Evolutionary conservation across 352 stramenopile species (phyloP), one percentile per base, ranked within the genome.

Genomic region (Phytophthora macrochlamydospora): DNA sequence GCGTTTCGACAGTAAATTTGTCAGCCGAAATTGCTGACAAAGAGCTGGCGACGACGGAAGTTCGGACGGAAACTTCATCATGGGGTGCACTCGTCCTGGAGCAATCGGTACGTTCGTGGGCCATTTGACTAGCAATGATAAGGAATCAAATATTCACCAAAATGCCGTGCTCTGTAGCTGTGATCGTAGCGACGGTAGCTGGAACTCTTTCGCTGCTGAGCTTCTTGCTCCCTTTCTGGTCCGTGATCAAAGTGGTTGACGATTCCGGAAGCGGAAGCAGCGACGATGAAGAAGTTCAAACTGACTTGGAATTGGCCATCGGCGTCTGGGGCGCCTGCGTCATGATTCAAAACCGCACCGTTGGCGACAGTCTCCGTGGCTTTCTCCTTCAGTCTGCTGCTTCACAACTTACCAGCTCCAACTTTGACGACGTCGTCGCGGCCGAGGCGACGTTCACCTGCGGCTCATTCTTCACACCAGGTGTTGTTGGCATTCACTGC

Each of bases 161-260:
- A 28, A 90, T 24, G 81, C 75, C 44, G 65, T 84, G 29, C 46
- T 33, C 7, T 79, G 65, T 31, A 24, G 18, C 18, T 24, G 18
- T 24, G 18, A 24, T 24, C 18, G 18, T 24, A 24, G 76, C 75
- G 2, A 11, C 83, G 42, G 9, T 68, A 28, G 76, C 78, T 46
- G 69, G 65, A 6, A 32, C 76, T 13, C 40, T 87, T 37, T 76
- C 72, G 2, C 53, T 75, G 24, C 53, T 79, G 7, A 76, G 69
- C 11, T 68, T 90, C 12, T 45, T 87, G 8, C 50, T 90, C 29
- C 81, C 81, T 6, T 90, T 84, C 55, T 90, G 81, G 81, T 85
- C 76, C 28, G 73, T 70, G 49, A 71, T 78, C 31, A 65, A 52
- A 8, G 51, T 81, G 32, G 38, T 71, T 11, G 38, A 52, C 24